Evolutionary conservation across 1,284 basidiomycete species (phyloP).

Genomic region (Schizopora paradoxa): DNA sequence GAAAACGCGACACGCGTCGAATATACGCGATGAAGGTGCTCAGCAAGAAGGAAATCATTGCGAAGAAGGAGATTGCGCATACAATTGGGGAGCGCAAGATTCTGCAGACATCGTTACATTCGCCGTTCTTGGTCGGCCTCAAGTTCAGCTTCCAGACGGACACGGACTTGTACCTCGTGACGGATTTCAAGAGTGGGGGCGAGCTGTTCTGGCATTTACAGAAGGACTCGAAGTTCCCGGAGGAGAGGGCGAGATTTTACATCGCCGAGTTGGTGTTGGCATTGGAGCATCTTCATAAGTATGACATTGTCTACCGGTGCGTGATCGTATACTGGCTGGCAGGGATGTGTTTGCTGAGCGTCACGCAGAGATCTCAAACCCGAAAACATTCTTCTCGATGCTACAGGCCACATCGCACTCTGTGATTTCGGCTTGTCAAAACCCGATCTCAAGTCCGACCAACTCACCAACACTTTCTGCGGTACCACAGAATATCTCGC

Average conservation of each 20-base stretch:
- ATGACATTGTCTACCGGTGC: constrained; percentile 92
- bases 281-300: constrained; percentile 94
- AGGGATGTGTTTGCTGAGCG: background rate
- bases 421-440: constrained; percentile 98
- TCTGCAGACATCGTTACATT: constrained; percentile 89
- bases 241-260: constrained; percentile 93
- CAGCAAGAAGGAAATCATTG: constrained; percentile 97
- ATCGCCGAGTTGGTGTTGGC: constrained; percentile 93
- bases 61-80: constrained; percentile 99
- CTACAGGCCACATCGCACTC: constrained; percentile 93
- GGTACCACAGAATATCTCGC: constrained; percentile 97
- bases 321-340: constrained; percentile 26
- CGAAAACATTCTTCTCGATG: constrained; percentile 95
- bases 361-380: constrained; percentile 81
- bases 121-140: constrained; percentile 95
- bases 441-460: constrained; percentile 88
- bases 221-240: constrained; percentile 87
- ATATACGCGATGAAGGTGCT: constrained; percentile 99
- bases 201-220: constrained; percentile 99
- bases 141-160: constrained; percentile 99
- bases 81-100: constrained; percentile 99
- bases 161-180: constrained; percentile 92
- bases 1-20: constrained; percentile 95
- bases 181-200: constrained; percentile 98
- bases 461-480: constrained; percentile 97